phyloP scores from a whole-genome alignment of 2,329 filamentous ascomycete species.

The Diaporthe velutina region DNA sequence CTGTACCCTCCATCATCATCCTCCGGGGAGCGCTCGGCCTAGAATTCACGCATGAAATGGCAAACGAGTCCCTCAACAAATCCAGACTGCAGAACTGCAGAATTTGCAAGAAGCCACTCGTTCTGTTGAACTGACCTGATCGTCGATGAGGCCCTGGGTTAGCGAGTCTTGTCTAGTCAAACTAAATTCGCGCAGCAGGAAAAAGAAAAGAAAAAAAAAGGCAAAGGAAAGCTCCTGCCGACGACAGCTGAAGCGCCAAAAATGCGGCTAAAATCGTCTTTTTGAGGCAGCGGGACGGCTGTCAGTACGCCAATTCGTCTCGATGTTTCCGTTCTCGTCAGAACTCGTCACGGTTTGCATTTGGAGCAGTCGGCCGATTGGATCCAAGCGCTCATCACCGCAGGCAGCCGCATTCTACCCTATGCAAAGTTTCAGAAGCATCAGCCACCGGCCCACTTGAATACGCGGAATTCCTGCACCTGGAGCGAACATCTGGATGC shows the following conservation, averaged over 20 bases:
- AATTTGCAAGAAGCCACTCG: not conserved
- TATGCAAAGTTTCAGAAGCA: not conserved
- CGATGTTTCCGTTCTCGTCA: not conserved
- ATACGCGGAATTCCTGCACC: not conserved
- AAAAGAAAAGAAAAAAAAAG: constrained; percentile 13
- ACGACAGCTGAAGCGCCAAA: not conserved
- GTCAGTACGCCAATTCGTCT: not conserved
- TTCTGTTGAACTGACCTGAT: not conserved
- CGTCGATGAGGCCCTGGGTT: not conserved
- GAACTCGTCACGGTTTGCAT: not conserved
- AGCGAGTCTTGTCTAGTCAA: not conserved
- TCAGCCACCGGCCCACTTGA: not conserved
- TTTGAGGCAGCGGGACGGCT: not conserved
- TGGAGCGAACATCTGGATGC: not conserved
- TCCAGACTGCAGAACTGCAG: constrained; percentile 1
- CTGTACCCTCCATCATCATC: not conserved
- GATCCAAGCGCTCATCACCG: not conserved
- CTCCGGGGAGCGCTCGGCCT: not conserved
- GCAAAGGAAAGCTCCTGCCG: not conserved
- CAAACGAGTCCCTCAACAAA: constrained; percentile 8
- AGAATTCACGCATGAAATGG: not conserved
- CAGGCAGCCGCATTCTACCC: not conserved
- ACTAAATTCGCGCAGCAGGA: not conserved
- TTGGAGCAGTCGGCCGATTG: not conserved
- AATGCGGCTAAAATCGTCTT: not conserved